Evolutionary conservation across 495 filamentous ascomycete species (phyloP).

Genomic region (Aspergillus panamensis): DNA sequence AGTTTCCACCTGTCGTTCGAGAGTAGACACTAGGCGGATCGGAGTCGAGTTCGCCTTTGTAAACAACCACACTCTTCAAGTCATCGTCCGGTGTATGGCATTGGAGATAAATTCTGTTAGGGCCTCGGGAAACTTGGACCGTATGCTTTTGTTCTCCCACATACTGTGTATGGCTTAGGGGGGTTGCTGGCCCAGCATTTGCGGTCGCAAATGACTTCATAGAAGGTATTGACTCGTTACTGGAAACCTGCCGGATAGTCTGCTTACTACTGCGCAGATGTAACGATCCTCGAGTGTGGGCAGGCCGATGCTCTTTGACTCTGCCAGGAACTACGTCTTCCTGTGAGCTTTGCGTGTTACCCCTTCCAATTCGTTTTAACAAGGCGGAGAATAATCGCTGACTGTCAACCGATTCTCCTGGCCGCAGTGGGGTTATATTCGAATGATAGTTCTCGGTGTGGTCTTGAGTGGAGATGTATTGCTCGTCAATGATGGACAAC

Average conservation of each 20-base stretch:
- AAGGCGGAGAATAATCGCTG: constrained; percentile 70
- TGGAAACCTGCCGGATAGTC: constrained; percentile 33
- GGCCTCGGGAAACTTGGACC: not conserved
- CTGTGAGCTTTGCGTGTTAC: constrained; percentile 26
- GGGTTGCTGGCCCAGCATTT: constrained; percentile 23
- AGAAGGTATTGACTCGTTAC: constrained; percentile 32
- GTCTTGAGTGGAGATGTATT: constrained; percentile 46
- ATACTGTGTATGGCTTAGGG: constrained; percentile 12
- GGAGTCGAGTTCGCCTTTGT: constrained; percentile 11
- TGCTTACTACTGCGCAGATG: constrained; percentile 30
- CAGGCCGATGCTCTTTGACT: constrained; percentile 31
- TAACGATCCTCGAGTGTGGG: constrained; percentile 33
- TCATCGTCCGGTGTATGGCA: not conserved
- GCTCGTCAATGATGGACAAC: constrained; percentile 65
- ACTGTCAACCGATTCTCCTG: constrained; percentile 49
- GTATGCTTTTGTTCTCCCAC: not conserved
- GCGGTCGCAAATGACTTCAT: constrained; percentile 33
- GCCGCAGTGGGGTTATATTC: constrained; percentile 12
- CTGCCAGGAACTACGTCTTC: constrained; percentile 32
- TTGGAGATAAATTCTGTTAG: not conserved
- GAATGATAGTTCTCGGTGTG: not conserved
- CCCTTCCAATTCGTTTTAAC: constrained; percentile 58
- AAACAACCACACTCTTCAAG: not conserved
- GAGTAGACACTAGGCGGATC: constrained; percentile 56
- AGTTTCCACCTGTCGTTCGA: constrained; percentile 47